Base-by-base conservation (phyloP, 202 grass and related monocot genomes). In the Zoysia matrella region DNA sequence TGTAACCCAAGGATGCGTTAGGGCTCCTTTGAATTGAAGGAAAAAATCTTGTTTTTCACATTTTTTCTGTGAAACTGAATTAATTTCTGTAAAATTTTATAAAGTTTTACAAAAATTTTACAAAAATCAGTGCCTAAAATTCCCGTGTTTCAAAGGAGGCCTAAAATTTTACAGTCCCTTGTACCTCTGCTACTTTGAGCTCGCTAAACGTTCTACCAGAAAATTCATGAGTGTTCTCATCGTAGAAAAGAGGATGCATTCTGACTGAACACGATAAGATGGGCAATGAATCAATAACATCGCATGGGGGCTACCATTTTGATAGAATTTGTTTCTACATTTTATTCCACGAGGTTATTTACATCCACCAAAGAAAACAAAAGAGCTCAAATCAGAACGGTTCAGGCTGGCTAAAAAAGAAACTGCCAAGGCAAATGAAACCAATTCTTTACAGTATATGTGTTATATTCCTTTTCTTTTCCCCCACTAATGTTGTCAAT, bases 381-480 rank as follows among this genome's bases (percentile, higher is more conserved):
- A 85, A 51, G 22, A 11, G 73, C 52, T 67, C 63, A 63, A 73
- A 79, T 50, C n/a, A 41, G 74, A 47, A 66, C 52, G 56, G 47
- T 69, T 81, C 30, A 83, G 46, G 48, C 45, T 72, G 60, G 70
- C 73, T 61, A 73, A 73, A 81, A 68, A 81, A 45, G 57, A 85
- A 47, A 62, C 42, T 65, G 83, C 66, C 66, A 56, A 46, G 4
- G 58, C 58, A 62, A 65, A 75, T 77, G 49, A 86, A 81, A 92
- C 53, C 68, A 72, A 60, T 51, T 80, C 81, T 94, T 88, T 88
- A 90, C 86, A 91, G 79, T 89, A 83, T 92, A 47, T 66, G 69
- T 60, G 16, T 67, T 67, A 77, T 68, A 80, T 78, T 67, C 57
- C 60, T 67, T 42, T 52, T 71, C 7, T 51, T 63, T 30, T 18